Base-by-base conservation (phyloP, 768 basidiomycete species). In the Crepidotus variabilis region DNA sequence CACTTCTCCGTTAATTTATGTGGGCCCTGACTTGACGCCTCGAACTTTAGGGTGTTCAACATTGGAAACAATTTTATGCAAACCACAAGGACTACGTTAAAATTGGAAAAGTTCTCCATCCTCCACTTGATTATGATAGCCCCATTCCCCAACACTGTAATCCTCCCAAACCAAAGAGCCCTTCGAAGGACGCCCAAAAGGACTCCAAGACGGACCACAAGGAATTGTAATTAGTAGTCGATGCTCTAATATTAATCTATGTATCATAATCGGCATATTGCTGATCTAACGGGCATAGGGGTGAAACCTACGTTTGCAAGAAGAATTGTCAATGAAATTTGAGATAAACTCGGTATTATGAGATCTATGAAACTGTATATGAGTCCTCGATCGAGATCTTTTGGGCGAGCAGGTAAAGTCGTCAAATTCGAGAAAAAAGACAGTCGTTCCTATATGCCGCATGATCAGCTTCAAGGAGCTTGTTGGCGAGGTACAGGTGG, bases 1-100 rank as follows among this genome's bases (percentile, higher is more conserved):
- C 35, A 34, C 14, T 32, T 18, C 18, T 20, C 24, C 36, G 34
- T 22, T 52, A 43, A 14, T 47, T 46, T 35, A 23, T 35, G 18
- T 35, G 28, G 33, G 48, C 48, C 28, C 46, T 54, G 21, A 32
- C 48, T 54, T 39, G 56, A 56, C 28, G 28, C 28, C 48, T 56
- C 11, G 22, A 34, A 47, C 49, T 58, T 16, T 55, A 96, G 92
- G 75, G 90, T 58, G 73, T 97, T 18, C 70, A 81, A 48, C 86
- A 94, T 61, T 98, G 95, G 95, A 95, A 94, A 72, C 77, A 81
- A 24, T 98, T 95, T 76, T 98, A 94, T 65, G 71, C 77, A 0
- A 82, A 90, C 8, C 90, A 93, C 70, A 85, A 90, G 63, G 81
- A 83, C 58, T 98, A 98, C 69, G 63, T 65, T 53, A 87, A 87